These are phyloP conservation scores for Aurantiochytrium sp. DNA, from an alignment of 108 stramenopile genomes.

Conservation along the genomic window DNA sequence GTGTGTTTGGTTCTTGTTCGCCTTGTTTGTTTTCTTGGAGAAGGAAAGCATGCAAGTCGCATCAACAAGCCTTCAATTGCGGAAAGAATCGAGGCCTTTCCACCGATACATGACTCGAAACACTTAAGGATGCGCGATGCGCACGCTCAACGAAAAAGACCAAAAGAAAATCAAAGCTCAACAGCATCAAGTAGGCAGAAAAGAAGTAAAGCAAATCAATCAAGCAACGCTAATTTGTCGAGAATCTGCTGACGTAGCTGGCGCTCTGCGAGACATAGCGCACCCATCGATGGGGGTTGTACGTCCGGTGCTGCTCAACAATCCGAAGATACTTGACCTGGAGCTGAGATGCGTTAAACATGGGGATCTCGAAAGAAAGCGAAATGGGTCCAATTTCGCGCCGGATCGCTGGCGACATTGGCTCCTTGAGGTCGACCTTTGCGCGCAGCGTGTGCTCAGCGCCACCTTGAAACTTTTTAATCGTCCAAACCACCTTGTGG, in stretches of 20 bases:
- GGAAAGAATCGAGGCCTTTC: too few species aligned
- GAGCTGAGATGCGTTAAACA: slow-evolving; percentile 96
- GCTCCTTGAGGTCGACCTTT: slow-evolving; percentile 64
- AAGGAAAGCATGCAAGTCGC: too few species aligned
- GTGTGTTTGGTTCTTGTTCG: too few species aligned
- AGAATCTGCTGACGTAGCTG: slow-evolving; percentile 89
- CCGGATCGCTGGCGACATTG: slow-evolving; percentile 68
- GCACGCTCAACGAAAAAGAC: too few species aligned
- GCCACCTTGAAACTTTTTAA: slow-evolving; percentile 93
- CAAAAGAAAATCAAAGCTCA: too few species aligned
- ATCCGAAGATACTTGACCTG: slow-evolving; percentile 94
- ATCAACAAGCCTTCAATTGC: too few species aligned
- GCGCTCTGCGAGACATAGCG: slow-evolving; percentile 94
- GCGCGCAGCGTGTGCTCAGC: slow-evolving; percentile 83
- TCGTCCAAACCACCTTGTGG: slow-evolving; percentile 81
- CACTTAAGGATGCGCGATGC: too few species aligned
- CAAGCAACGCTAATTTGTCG: background rate
- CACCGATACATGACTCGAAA: too few species aligned
- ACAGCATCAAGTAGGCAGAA: too few species aligned
- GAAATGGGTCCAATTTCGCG: slow-evolving; percentile 92
- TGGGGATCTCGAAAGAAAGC: slow-evolving; percentile 96
- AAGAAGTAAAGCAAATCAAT: background rate
- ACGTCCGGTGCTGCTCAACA: slow-evolving; percentile 84
- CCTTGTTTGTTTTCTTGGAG: too few species aligned
- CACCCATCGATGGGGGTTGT: slow-evolving; percentile 99